A percentile compares a stretch with the other conserved stretches of the same genome.
phyloP scores from a whole-genome alignment of 2,329 filamentous ascomycete genomes.

The Paecilomyces variotii region DNA sequence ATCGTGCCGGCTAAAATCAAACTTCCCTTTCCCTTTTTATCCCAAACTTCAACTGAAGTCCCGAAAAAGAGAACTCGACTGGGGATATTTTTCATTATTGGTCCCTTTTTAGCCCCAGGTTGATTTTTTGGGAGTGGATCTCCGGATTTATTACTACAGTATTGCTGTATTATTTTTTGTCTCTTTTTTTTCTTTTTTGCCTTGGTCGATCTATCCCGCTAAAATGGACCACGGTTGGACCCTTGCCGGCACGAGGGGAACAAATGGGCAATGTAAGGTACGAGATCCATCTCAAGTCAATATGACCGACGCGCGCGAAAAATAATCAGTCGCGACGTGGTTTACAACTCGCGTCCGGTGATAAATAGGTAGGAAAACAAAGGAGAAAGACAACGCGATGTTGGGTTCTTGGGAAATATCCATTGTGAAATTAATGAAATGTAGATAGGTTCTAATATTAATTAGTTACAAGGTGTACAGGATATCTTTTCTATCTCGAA shows the following conservation, averaged over 20 bases:
- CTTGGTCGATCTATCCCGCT: background rate
- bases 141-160: no score
- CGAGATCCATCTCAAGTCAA: background rate
- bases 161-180: no score
- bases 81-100: background rate
- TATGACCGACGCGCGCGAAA: background rate
- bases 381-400: background rate
- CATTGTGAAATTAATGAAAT: background rate
- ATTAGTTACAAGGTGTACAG: background rate
- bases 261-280: background rate
- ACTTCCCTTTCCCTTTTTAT: background rate
- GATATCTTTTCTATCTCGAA: background rate
- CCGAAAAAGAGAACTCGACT: background rate
- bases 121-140: background rate
- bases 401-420: background rate
- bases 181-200: no score
- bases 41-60: background rate
- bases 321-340: background rate
- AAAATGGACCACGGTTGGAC: background rate
- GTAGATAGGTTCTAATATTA: background rate
- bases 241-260: background rate
- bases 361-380: background rate
- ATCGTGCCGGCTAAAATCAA: background rate
- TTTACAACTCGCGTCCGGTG: background rate
- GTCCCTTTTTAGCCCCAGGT: background rate